Conservation (phyloP, 176 grass and related monocot genomes). For the Oryza meyeriana region DNA sequence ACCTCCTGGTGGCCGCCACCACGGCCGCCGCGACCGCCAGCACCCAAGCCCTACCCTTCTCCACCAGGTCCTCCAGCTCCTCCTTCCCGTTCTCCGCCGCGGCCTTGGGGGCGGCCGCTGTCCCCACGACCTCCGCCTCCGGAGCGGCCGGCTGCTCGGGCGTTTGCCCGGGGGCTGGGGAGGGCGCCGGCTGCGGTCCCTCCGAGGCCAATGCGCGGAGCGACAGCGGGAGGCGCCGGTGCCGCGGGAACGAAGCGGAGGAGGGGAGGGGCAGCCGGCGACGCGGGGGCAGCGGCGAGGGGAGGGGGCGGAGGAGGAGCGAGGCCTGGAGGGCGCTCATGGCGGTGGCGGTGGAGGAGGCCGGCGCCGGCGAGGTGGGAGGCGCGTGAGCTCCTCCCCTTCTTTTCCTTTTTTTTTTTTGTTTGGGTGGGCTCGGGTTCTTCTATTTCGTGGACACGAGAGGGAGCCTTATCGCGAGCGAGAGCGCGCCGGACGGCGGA, state of each 20-base stretch:
- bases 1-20: conserved; percentile 45
- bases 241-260: conserved; percentile 31
- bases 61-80: conserved; percentile 40
- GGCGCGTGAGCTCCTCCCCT: conserved; percentile 12
- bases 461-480: conserved; percentile 47
- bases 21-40: conserved; percentile 37
- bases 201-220: conserved; percentile 52
- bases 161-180: conserved; percentile 15
- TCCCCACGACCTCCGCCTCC: neutral
- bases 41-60: conserved; percentile 40
- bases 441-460: conserved; percentile 38
- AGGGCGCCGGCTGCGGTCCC: conserved; percentile 25
- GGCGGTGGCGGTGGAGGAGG: conserved; percentile 20
- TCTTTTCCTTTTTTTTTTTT: neutral
- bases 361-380: conserved; percentile 40
- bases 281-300: conserved; percentile 33
- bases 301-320: conserved; percentile 63
- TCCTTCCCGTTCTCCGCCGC: conserved; percentile 29
- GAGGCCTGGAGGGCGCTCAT: conserved; percentile 77
- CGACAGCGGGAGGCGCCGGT: conserved; percentile 30
- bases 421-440: neutral
- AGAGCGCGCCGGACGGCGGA: neutral
- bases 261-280: conserved; percentile 22
- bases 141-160: neutral
- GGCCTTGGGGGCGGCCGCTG: neutral